Conservation (phyloP, 2,329 filamentous ascomycete species). For the Beauveria sp. region DNA sequence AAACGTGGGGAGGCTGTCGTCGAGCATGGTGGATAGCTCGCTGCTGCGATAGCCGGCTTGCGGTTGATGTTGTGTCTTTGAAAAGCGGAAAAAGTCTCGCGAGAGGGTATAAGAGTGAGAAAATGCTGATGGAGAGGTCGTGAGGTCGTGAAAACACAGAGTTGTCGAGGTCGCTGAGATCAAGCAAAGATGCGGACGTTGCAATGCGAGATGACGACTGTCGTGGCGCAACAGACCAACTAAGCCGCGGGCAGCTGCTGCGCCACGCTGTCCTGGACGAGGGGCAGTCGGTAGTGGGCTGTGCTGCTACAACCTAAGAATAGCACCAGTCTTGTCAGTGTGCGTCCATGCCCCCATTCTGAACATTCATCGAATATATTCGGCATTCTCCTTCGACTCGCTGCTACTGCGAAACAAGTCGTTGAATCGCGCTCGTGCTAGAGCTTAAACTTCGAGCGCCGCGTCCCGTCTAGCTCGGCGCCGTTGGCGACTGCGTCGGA, state of each 20-base stretch:
- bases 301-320: background rate
- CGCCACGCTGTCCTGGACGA: slow-evolving; percentile 1
- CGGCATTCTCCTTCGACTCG: background rate
- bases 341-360: background rate
- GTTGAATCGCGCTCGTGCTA: background rate
- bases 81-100: background rate
- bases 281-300: background rate
- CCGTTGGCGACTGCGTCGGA: background rate
- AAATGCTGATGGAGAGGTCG: background rate
- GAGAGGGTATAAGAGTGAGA: too few relatives aligned
- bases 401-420: background rate
- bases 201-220: background rate
- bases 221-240: background rate
- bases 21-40: slow-evolving; percentile 56
- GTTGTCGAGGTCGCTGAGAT: background rate
- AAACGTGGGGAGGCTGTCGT: slow-evolving; percentile 84
- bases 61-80: background rate
- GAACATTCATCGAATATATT: background rate
- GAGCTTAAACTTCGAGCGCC: background rate
- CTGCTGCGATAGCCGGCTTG: background rate
- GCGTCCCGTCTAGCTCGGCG: background rate
- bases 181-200: background rate
- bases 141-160: background rate
- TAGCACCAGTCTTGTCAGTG: background rate
- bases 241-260: background rate